phyloP scores from a whole-genome alignment of 2,329 filamentous ascomycete species.

The Fusarium sublunatum region DNA sequence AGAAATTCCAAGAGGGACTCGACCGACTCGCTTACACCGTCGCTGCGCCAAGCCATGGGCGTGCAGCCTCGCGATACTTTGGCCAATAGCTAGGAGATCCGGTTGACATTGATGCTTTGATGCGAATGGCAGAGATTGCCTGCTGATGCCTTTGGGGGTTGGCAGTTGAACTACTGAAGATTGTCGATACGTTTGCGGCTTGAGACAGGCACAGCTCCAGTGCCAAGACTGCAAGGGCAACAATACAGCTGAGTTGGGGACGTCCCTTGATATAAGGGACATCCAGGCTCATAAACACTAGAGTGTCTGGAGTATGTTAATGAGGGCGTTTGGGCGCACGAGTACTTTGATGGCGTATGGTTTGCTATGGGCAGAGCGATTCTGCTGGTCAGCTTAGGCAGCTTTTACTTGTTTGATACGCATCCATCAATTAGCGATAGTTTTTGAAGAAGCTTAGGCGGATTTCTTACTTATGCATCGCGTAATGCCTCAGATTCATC shows the following conservation, averaged over 20 bases:
- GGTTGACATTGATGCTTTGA: neutral
- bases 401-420: conserved; percentile 4
- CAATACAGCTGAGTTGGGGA: neutral
- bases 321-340: conserved; percentile 18
- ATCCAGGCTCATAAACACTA: neutral
- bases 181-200: conserved; percentile 26
- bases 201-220: conserved; percentile 15
- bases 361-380: conserved; percentile 19
- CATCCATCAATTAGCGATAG: conserved; percentile 20
- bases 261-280: neutral
- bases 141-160: neutral
- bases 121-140: neutral
- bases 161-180: conserved; percentile 25
- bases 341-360: conserved; percentile 20
- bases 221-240: neutral
- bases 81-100: conserved; percentile 28
- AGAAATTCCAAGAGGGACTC: conserved; percentile 26
- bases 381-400: conserved; percentile 2
- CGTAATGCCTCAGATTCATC: neutral
- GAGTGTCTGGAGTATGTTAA: conserved; percentile 6
- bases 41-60: conserved; percentile 41
- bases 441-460: conserved; percentile 4
- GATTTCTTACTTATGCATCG: neutral
- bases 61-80: conserved; percentile 35
- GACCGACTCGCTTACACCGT: conserved; percentile 41